Base-by-base conservation (phyloP, 2,329 filamentous ascomycete genomes). In the Cercospora sp. region DNA sequence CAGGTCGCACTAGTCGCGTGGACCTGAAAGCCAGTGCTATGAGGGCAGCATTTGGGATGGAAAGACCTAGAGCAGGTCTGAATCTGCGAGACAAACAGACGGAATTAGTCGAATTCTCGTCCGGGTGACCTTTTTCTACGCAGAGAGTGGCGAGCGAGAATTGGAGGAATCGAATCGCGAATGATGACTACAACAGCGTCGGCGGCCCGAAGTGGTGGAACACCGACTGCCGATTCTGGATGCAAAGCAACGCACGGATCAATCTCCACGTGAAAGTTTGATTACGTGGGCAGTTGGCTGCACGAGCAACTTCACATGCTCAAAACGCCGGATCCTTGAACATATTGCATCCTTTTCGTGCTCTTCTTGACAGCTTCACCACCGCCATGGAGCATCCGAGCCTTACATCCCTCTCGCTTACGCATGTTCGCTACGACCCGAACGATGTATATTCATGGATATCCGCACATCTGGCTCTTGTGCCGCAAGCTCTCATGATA, bases 391-490 rank as follows among this genome's bases (percentile, higher is more conserved):
- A 85, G 55, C 79, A 80, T 28, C 79, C 83, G 26, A 89, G 91
- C 49, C 84, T 98, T 66, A 93, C 94, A 62, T 98, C 94, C 26
- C 87, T 99, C 69, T 97, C 94, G 62, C 83, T 99, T 74, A 98
- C 95, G 10, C 94, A 98, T 82, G 94, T 98, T 74, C 92, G 95
- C 84, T 98, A 98, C 93, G 92, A 98, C 82, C 93, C 96, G 5
- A 81, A 88, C 69, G 94, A 98, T 81, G 87, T 86, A 65, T 68
- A 97, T 75, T 98, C 95, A 61, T 92, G 93, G 81, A 79, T 93
- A 59, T 97, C 92, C 80, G 95, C 95, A 74, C 97, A 92, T 87
- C 91, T 99, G 68, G 94, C 96, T 71, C 91, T 99, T 68, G 87
- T 97, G 65, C 95, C 95, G 0, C 95, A 99, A 80, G 93, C 90